A percentile compares a stretch with the other conserved stretches of the same genome.
These are phyloP conservation scores for Tolypocladium inflatum DNA, from an alignment of 2,329 filamentous ascomycete genomes.

Conservation along the genomic window DNA sequence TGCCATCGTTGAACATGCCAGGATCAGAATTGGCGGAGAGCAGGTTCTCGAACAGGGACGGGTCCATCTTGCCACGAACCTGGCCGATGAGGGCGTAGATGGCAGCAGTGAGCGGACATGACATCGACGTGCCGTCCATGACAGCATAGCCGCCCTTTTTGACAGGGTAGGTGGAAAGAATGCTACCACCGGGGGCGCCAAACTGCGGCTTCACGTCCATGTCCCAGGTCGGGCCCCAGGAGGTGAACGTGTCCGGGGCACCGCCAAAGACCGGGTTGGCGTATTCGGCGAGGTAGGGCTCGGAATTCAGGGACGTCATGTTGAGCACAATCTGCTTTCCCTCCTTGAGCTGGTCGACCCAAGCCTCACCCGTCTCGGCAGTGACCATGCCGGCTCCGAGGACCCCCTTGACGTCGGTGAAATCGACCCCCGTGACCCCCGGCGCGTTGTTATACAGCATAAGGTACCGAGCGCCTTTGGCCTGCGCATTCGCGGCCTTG, in stretches of 20 bases:
- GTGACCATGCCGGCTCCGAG: slow-evolving; percentile 15
- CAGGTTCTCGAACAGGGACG: slow-evolving; percentile 22
- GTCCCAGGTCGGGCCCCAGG: slow-evolving; percentile 32
- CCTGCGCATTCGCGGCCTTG: slow-evolving; percentile 41
- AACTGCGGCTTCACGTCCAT: slow-evolving; percentile 29
- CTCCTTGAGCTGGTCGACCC: slow-evolving; percentile 11
- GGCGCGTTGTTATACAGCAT: slow-evolving; percentile 46
- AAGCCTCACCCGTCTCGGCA: too few relatives aligned
- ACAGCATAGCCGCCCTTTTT: slow-evolving; percentile 26
- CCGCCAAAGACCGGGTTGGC: slow-evolving; percentile 1
- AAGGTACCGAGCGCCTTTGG: slow-evolving; percentile 48
- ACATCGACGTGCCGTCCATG: slow-evolving; percentile 37
- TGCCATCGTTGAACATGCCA: slow-evolving; percentile 30
- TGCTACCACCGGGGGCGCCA: slow-evolving; percentile 27
- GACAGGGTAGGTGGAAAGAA: slow-evolving; percentile 35
- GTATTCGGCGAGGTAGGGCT: too few relatives aligned
- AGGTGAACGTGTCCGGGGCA: slow-evolving; percentile 9
- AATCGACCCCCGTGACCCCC: too few relatives aligned
- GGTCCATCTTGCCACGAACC: slow-evolving; percentile 32
- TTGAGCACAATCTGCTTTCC: slow-evolving; percentile 33
- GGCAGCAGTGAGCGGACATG: slow-evolving; percentile 31
- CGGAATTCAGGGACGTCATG: slow-evolving; percentile 18
- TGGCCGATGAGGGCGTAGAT: slow-evolving; percentile 28
- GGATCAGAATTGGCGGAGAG: slow-evolving; percentile 30
- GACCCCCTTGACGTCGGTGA: too few relatives aligned